Evolutionary conservation across 2,329 filamentous ascomycete species (phyloP).

Genomic region (Fusarium mundagurra): DNA sequence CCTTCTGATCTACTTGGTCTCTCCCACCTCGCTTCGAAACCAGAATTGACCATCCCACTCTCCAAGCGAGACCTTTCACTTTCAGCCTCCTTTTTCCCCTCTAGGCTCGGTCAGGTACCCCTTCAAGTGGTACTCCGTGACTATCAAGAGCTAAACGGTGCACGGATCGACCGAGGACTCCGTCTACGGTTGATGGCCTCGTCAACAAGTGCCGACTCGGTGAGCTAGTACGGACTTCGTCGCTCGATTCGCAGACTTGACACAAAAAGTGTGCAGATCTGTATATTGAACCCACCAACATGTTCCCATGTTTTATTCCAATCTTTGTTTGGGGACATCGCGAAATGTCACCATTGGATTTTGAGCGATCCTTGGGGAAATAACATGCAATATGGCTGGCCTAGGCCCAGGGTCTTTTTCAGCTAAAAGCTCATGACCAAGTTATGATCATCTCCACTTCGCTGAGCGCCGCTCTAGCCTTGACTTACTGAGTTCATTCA

Average conservation of each 20-base stretch:
- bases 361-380: slow-evolving; percentile 2
- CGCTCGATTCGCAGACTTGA: slow-evolving; percentile 8
- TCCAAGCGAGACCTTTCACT: slow-evolving; percentile 28
- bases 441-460: slow-evolving; percentile 21
- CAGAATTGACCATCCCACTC: slow-evolving; percentile 20
- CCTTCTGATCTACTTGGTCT: not conserved
- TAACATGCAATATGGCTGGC: slow-evolving; percentile 23
- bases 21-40: slow-evolving; percentile 27
- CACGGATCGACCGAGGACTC: slow-evolving; percentile 30
- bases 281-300: not conserved
- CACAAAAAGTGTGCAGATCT: slow-evolving; percentile 9
- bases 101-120: slow-evolving; percentile 27
- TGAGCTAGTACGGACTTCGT: slow-evolving; percentile 9
- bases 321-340: not conserved
- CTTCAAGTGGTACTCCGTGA: slow-evolving; percentile 26
- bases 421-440: slow-evolving; percentile 3
- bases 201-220: slow-evolving; percentile 34
- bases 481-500: slow-evolving; percentile 6
- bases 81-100: slow-evolving; percentile 28
- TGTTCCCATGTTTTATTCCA: slow-evolving; percentile 7
- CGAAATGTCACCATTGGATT: slow-evolving; percentile 33
- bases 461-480: slow-evolving; percentile 22
- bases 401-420: slow-evolving; percentile 25
- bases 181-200: slow-evolving; percentile 13
- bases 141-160: slow-evolving; percentile 24